Evolutionary conservation across 768 basidiomycete species (phyloP).

Genomic region (Lactifluus piperatus): DNA sequence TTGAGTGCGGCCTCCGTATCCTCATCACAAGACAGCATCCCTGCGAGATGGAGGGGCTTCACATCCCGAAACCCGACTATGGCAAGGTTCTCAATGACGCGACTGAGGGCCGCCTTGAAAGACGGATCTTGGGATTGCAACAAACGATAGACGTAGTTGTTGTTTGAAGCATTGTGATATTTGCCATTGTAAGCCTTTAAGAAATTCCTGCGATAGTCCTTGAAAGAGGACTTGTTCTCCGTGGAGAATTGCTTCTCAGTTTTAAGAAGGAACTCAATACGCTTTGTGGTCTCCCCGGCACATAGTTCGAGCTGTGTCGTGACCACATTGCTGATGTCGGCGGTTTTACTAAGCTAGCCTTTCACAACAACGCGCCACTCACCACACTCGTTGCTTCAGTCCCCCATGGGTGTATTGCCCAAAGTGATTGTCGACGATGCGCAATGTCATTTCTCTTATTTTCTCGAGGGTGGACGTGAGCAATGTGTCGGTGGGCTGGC

Average conservation of each 20-base stretch:
- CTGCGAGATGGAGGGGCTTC: constrained; percentile 37
- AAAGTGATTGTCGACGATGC: constrained; percentile 43
- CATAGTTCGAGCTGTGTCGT: neutral
- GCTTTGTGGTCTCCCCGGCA: neutral
- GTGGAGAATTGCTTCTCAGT: neutral
- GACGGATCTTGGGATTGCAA: neutral
- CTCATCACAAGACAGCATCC: constrained; percentile 46
- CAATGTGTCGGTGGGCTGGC: constrained; percentile 35
- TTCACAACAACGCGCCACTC: constrained; percentile 17
- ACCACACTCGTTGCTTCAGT: constrained; percentile 42
- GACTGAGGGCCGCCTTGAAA: neutral
- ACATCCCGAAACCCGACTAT: constrained; percentile 33
- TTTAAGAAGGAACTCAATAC: neutral
- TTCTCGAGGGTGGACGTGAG: constrained; percentile 33
- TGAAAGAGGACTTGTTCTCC: neutral
- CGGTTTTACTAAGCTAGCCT: neutral
- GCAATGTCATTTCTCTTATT: constrained; percentile 33
- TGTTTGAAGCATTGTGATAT: neutral
- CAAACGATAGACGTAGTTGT: neutral
- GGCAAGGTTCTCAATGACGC: constrained; percentile 21
- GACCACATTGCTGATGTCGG: neutral
- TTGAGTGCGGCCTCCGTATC: constrained; percentile 45
- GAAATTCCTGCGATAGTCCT: constrained; percentile 8
- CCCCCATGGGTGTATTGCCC: constrained; percentile 41
- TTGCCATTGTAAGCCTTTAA: neutral